A percentile compares a stretch with the other conserved stretches of the same genome.
Evolutionary conservation across 148 eudicot genomes (phyloP).

Genomic region (Camellia granthamiana): DNA sequence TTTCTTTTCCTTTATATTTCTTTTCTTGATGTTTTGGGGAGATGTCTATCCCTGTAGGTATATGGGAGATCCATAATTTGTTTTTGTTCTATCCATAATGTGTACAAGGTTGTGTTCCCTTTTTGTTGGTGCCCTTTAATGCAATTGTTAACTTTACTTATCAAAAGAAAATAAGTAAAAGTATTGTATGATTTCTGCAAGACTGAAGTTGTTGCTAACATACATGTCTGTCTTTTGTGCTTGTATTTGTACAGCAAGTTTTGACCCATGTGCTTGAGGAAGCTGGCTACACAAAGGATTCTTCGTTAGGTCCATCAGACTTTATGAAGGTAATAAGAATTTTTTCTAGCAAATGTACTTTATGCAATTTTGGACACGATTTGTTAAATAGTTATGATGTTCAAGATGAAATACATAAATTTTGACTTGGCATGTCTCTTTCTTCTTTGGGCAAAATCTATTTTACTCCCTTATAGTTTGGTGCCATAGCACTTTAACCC

Average conservation of each 20-base stretch:
- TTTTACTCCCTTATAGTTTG: too few species aligned
- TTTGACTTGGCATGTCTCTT: background rate
- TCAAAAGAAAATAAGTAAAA: background rate
- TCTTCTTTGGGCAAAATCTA: background rate
- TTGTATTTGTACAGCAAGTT: constrained; percentile 34
- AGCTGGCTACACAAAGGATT: constrained; percentile 51
- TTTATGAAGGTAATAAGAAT: constrained; percentile 42
- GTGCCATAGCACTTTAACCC: too few species aligned
- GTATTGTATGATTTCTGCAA: background rate
- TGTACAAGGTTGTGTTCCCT: too few species aligned
- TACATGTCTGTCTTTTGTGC: constrained; percentile 1
- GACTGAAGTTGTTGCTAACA: background rate
- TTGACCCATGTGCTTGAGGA: constrained; percentile 54
- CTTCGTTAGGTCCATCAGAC: constrained; percentile 40
- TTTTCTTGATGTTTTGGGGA: too few species aligned
- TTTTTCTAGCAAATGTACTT: background rate
- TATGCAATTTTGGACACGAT: background rate
- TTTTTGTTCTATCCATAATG: too few species aligned
- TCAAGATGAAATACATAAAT: background rate
- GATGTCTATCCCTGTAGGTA: too few species aligned
- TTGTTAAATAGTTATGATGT: background rate
- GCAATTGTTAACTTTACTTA: too few species aligned
- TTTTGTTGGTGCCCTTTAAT: too few species aligned
- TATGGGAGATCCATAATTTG: too few species aligned
- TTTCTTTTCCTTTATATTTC: too few species aligned